Evolutionary conservation across 768 basidiomycete genomes (phyloP), one percentile per base, ranked within the genome.

Genomic region (Crucibulum laeve): DNA sequence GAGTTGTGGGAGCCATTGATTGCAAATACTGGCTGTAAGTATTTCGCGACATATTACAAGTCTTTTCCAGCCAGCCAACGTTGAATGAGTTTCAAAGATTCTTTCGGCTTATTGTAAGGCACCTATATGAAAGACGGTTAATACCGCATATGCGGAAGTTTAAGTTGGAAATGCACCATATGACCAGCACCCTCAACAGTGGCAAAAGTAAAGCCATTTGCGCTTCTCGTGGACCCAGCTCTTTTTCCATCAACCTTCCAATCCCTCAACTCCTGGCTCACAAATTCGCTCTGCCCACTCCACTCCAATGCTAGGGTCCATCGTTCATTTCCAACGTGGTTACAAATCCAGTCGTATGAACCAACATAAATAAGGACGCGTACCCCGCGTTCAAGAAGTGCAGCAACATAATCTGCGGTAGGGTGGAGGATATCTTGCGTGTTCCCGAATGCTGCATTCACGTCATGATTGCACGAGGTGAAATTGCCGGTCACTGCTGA

Each of bases 221-320:
- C 59, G 35, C 57, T 61, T 47, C 70, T 62, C 32, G 62, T 64
- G 48, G 54, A 55, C 32, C 61, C 80, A 53, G 48, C 50, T 56
- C 60, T 48, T 65, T 64, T 49, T 59, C 80, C 67, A 40, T 76
- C 70, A 0, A 83, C 65, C 3, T 57, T 52, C 88, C 89, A 91
- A 25, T 79, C 76, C 43, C 73, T 64, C 57, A 81, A 59, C n/a
- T 67, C 62, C 64, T 50, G 50, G 45, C 5, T 58, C 38, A 5
- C 57, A 78, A 53, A 70, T 64, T 51, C 73, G 48, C 53, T 52
- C 40, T 73, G 61, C 2, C 86, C 86, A 35, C 73, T 77, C 90
- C 90, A 91, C 43, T 86, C 78, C 48, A 92, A 67, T 22, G 64
- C 62, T 38, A 82, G 62, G 4, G 80, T 78, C 88, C 88, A 91